Conservation (phyloP, 345 rosid genomes). For the Salix viminalis region DNA sequence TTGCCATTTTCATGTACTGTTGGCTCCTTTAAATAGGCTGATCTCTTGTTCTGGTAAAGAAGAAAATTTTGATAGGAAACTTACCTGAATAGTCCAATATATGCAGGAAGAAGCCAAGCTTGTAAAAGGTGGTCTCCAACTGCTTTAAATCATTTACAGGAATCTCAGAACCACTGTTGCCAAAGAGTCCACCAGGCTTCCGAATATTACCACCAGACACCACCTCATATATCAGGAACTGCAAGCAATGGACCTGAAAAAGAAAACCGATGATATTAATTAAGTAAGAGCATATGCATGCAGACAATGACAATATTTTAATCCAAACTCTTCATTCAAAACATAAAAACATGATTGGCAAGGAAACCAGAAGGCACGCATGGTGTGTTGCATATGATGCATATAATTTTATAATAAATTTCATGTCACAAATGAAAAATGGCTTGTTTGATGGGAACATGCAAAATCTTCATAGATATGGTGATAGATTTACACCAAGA, state of each 20-base stretch:
- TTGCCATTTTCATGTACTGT: not conserved
- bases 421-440: not conserved
- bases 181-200: conserved; percentile 97
- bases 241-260: conserved; percentile 90
- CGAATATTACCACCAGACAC: conserved; percentile 99
- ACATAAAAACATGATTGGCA: not conserved
- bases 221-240: conserved; percentile 91
- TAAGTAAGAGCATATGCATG: not conserved
- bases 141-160: conserved; percentile 90
- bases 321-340: not conserved
- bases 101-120: conserved; percentile 95
- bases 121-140: conserved; percentile 93
- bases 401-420: not conserved
- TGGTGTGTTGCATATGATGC: not conserved
- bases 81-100: conserved; percentile 89
- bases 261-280: conserved; percentile 1
- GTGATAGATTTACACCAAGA: not conserved
- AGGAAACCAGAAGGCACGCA: not conserved
- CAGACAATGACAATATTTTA: not conserved
- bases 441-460: not conserved
- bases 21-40: not conserved
- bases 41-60: not conserved
- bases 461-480: not conserved
- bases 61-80: conserved; percentile 12
- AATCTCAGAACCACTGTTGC: conserved; percentile 95